A percentile compares a stretch with the other conserved stretches of the same genome.
Evolutionary conservation across 768 basidiomycete genomes (phyloP).

Genomic region (Collybia sordida): DNA sequence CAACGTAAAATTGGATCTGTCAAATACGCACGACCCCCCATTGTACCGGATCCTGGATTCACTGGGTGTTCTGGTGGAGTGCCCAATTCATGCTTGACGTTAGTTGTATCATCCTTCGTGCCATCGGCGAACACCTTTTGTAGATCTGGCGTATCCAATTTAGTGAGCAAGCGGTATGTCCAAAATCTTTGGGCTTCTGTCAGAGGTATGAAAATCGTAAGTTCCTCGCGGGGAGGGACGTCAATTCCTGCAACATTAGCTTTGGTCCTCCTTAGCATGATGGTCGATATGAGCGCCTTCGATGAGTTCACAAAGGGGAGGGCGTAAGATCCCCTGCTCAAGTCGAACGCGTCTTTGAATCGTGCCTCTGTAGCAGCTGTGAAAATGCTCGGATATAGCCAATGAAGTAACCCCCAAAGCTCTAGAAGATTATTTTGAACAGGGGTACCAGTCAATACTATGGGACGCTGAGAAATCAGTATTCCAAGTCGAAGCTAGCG

Average conservation of each 20-base stretch:
- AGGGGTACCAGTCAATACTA: slow-evolving; percentile 74
- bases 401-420: slow-evolving; percentile 55
- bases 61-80: slow-evolving; percentile 35
- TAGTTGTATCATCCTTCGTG: too few relatives aligned
- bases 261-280: slow-evolving; percentile 67
- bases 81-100: too few relatives aligned
- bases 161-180: slow-evolving; percentile 55
- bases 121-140: slow-evolving; percentile 42
- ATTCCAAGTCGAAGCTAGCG: not conserved
- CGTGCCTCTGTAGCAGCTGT: slow-evolving; percentile 42
- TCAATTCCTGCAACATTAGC: slow-evolving; percentile 38
- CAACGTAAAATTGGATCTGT: too few relatives aligned
- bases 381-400: slow-evolving; percentile 56
- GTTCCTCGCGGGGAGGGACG: slow-evolving; percentile 59
- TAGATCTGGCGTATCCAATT: slow-evolving; percentile 48
- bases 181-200: slow-evolving; percentile 63
- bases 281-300: slow-evolving; percentile 43
- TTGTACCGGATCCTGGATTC: slow-evolving; percentile 37
- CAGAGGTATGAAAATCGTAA: slow-evolving; percentile 56
- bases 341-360: slow-evolving; percentile 55
- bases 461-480: not conserved
- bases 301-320: slow-evolving; percentile 46
- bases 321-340: slow-evolving; percentile 51
- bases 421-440: slow-evolving; percentile 67
- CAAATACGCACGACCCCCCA: slow-evolving; percentile 14